Conservation (phyloP, 2,329 filamentous ascomycete species). For the Aspergillus pseudoterreus region DNA sequence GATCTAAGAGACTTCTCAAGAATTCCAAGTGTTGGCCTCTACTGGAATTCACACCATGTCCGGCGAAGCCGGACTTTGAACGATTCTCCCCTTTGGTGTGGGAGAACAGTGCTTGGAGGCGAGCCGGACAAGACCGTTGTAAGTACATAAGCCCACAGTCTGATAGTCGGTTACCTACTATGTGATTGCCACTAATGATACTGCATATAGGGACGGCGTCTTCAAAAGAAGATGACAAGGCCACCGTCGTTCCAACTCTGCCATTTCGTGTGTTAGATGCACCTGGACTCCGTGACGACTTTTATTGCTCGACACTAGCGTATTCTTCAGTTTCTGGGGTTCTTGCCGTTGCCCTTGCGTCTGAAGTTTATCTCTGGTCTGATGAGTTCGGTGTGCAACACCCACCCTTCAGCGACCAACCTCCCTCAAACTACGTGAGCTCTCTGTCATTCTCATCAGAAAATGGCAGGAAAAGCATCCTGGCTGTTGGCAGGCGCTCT, state of each 20-base stretch:
- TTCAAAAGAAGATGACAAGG: conserved; percentile 12
- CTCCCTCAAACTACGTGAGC: conserved; percentile 60
- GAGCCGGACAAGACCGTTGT: conserved; percentile 29
- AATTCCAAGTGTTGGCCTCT: conserved; percentile 36
- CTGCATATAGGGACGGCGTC: conserved; percentile 18
- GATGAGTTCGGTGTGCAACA: conserved; percentile 66
- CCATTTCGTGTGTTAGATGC: conserved; percentile 89
- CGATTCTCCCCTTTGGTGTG: conserved; percentile 33
- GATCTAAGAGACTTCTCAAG: conserved; percentile 61
- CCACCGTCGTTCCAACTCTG: conserved; percentile 59
- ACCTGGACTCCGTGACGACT: conserved; percentile 85
- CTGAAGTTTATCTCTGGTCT: conserved; percentile 83
- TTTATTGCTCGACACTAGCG: conserved; percentile 87
- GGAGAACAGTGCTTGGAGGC: conserved; percentile 39
- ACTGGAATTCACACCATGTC: conserved; percentile 20
- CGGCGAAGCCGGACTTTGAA: conserved; percentile 26
- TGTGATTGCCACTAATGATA: neutral
- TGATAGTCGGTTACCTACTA: neutral
- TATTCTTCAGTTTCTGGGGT: conserved; percentile 73
- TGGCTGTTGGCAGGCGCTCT: conserved; percentile 79
- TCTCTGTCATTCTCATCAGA: conserved; percentile 86
- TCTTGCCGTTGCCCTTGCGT: conserved; percentile 78
- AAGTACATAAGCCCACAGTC: conserved; percentile 18
- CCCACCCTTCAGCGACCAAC: conserved; percentile 52
- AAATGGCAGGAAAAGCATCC: conserved; percentile 69